Evolutionary conservation across 1,284 basidiomycete species (phyloP).

Genomic region (Ceratobasidium sp.): DNA sequence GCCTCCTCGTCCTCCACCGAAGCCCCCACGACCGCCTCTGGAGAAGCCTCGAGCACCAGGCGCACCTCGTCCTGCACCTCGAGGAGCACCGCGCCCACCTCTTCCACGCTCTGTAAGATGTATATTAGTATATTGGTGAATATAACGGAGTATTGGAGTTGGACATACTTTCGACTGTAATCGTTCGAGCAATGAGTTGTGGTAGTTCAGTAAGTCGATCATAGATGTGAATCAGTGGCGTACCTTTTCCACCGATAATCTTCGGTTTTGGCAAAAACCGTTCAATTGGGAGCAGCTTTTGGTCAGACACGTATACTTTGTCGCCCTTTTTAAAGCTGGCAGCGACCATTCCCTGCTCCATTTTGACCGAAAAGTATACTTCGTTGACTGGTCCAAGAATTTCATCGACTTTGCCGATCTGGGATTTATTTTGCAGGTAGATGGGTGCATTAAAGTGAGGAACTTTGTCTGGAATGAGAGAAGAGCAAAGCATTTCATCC

Average conservation of each 20-base stretch:
- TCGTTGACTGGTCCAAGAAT: conserved; percentile 98
- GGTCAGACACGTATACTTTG: conserved; percentile 95
- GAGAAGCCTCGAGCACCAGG: conserved; percentile 48
- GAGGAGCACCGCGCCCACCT: conserved; percentile 50
- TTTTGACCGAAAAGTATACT: conserved; percentile 98
- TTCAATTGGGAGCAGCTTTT: conserved; percentile 96
- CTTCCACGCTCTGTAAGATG: conserved; percentile 63
- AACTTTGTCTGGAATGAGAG: conserved; percentile 85
- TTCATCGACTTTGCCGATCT: conserved; percentile 95
- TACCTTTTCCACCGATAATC: conserved; percentile 69
- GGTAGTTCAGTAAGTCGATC: not conserved
- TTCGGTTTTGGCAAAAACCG: conserved; percentile 98
- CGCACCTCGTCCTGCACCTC: conserved; percentile 52
- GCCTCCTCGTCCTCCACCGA: conserved; percentile 51
- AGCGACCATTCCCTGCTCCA: conserved; percentile 95
- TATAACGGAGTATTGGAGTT: conserved; percentile 41
- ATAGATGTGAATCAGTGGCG: conserved; percentile 46
- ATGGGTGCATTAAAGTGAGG: conserved; percentile 99
- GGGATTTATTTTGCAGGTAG: conserved; percentile 97
- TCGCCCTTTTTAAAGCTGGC: conserved; percentile 96
- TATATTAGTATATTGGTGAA: not conserved
- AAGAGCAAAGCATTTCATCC: conserved; percentile 97
- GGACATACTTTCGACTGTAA: conserved; percentile 61
- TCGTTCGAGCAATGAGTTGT: not conserved
- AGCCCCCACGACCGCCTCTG: conserved; percentile 30